Percentiles rank a stretch among this genome's conserved stretches.
Evolutionary conservation across 2,329 filamentous ascomycete genomes (phyloP).

Genomic region (Nigrograna mackinnonii): DNA sequence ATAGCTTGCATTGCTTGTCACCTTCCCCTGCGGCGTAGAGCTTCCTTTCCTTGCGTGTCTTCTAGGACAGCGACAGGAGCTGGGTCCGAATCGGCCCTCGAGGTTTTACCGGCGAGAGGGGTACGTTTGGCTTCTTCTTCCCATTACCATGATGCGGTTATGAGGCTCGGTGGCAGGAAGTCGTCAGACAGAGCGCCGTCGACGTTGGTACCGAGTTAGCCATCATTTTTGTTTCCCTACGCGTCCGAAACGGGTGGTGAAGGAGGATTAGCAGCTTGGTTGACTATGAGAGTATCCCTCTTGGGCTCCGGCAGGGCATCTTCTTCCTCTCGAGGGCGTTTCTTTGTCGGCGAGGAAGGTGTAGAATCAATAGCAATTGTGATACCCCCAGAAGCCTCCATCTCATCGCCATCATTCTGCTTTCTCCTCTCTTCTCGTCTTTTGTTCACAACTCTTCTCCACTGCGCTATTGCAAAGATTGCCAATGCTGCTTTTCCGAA

Average conservation of each 20-base stretch:
- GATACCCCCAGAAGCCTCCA: not conserved
- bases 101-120: too few species aligned
- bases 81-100: too few species aligned
- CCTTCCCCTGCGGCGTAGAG: too few species aligned
- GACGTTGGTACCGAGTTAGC: too few species aligned
- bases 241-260: conserved; percentile 29
- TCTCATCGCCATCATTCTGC: conserved; percentile 8
- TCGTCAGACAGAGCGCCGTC: too few species aligned
- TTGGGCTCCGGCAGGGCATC: conserved; percentile 21
- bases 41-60: too few species aligned
- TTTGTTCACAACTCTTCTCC: conserved; percentile 29
- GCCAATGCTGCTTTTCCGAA: conserved; percentile 32
- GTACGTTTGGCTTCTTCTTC: too few species aligned
- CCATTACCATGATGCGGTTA: too few species aligned
- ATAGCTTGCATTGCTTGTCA: too few species aligned
- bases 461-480: conserved; percentile 26
- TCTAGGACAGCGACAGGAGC: too few species aligned
- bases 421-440: conserved; percentile 13
- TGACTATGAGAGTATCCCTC: conserved; percentile 15
- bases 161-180: too few species aligned
- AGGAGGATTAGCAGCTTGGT: conserved; percentile 17
- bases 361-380: not conserved
- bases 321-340: conserved; percentile 18
- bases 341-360: conserved; percentile 12
- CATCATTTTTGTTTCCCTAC: conserved; percentile 7